Percentiles rank a stretch among this genome's conserved stretches.
Evolutionary conservation across 176 grass and related monocot species (phyloP).

Genomic region (Elaeis guineensis): DNA sequence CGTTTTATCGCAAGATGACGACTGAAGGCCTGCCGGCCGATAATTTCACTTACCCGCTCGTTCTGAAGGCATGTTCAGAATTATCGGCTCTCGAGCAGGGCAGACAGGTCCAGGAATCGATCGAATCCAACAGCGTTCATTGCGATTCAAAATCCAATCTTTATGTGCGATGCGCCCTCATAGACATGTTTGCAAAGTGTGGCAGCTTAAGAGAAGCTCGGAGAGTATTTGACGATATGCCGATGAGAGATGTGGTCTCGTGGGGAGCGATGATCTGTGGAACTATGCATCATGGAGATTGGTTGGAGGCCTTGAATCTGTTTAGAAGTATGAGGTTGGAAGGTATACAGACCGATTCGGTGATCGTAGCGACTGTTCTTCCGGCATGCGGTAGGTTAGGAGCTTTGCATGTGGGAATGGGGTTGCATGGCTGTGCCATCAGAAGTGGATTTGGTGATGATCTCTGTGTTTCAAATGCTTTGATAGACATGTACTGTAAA

Average conservation of each 20-base stretch:
- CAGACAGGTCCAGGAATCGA: slow-evolving; percentile 5
- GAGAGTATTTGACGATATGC: slow-evolving; percentile 44
- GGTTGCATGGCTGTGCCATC: slow-evolving; percentile 34
- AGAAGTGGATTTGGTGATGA: slow-evolving; percentile 24
- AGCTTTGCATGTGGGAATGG: slow-evolving; percentile 20
- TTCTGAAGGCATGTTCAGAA: slow-evolving; percentile 39
- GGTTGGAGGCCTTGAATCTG: slow-evolving; percentile 29
- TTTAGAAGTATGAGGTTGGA: slow-evolving; percentile 34
- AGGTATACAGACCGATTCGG: slow-evolving; percentile 26
- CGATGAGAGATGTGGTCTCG: slow-evolving; percentile 21
- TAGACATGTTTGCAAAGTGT: slow-evolving; percentile 59
- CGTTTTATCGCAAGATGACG: slow-evolving; percentile 23
- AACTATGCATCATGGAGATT: slow-evolving; percentile 9
- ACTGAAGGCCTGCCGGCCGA: slow-evolving; percentile 5
- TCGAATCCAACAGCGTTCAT: background rate
- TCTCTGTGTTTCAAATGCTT: slow-evolving; percentile 41
- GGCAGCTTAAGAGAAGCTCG: slow-evolving; percentile 37
- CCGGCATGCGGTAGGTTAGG: slow-evolving; percentile 33
- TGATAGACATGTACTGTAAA: slow-evolving; percentile 65
- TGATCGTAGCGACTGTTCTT: slow-evolving; percentile 45
- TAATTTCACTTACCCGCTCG: slow-evolving; percentile 40
- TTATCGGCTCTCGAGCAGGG: slow-evolving; percentile 33
- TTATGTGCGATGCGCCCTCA: slow-evolving; percentile 43
- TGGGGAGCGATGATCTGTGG: slow-evolving; percentile 57
- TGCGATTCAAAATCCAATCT: slow-evolving; percentile 10